Conservation (phyloP, 2,329 filamentous ascomycete species). For the Ophidiomyces ophidiicola region DNA sequence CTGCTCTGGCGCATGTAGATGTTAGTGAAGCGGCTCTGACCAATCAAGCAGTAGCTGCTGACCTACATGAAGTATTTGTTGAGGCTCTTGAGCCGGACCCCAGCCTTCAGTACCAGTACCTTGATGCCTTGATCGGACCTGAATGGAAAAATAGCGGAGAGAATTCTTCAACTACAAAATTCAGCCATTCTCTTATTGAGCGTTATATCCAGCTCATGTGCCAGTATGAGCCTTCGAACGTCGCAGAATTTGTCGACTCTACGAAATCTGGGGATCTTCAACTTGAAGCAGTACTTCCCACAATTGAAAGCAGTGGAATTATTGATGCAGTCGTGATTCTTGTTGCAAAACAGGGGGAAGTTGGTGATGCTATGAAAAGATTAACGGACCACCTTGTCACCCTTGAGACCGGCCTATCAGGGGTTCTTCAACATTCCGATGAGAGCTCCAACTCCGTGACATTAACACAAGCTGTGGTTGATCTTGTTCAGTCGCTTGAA, state of each 20-base stretch:
- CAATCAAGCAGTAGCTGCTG: conserved; percentile 46
- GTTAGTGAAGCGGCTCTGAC: conserved; percentile 53
- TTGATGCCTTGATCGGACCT: conserved; percentile 62
- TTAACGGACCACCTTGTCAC: conserved; percentile 69
- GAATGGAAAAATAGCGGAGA: conserved; percentile 28
- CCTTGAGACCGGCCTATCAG: conserved; percentile 64
- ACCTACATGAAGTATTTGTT: conserved; percentile 56
- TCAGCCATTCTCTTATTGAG: conserved; percentile 56
- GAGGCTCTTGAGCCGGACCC: conserved; percentile 48
- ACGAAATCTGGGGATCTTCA: conserved; percentile 66
- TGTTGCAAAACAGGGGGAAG: conserved; percentile 76
- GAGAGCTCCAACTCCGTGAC: conserved; percentile 46
- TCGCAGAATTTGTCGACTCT: conserved; percentile 69
- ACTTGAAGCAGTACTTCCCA: conserved; percentile 68
- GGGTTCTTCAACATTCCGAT: conserved; percentile 53
- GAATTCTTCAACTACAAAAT: conserved; percentile 21
- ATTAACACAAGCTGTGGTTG: conserved; percentile 55
- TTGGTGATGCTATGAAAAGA: conserved; percentile 70
- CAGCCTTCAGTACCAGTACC: conserved; percentile 61
- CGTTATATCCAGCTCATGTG: conserved; percentile 87
- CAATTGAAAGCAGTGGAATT: conserved; percentile 78
- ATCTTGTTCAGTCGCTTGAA: conserved; percentile 64
- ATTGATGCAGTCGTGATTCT: conserved; percentile 87
- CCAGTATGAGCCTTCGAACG: conserved; percentile 64
- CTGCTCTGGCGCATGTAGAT: conserved; percentile 55